Percentiles rank a stretch among this genome's conserved stretches.
Evolutionary conservation across 768 basidiomycete genomes (phyloP).

Genomic region (Suillus occidentalis): DNA sequence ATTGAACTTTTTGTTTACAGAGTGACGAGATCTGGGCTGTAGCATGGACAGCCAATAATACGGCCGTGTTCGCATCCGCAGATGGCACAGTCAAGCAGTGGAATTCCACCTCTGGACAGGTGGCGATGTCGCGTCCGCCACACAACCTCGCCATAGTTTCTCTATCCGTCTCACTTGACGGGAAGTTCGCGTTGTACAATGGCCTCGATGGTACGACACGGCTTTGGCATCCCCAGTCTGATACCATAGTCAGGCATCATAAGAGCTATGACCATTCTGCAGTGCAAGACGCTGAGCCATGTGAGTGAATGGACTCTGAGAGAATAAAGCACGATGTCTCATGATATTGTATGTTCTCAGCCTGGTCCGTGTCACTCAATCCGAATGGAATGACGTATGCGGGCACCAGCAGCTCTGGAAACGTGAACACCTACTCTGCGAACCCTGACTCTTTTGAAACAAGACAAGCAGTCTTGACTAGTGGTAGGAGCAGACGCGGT

Average conservation of each 20-base stretch:
- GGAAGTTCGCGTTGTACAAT: conserved; percentile 69
- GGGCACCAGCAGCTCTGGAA: conserved; percentile 70
- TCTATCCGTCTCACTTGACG: conserved; percentile 68
- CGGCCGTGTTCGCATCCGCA: conserved; percentile 68
- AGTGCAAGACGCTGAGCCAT: conserved; percentile 59
- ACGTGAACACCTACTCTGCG: conserved; percentile 72
- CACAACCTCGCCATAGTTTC: conserved; percentile 87
- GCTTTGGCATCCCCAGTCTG: conserved; percentile 69
- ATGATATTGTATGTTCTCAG: conserved; percentile 35
- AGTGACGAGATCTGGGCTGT: conserved; percentile 79
- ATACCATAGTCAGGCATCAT: conserved; percentile 58
- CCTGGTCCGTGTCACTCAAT: conserved; percentile 84
- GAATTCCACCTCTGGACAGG: conserved; percentile 66
- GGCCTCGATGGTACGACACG: conserved; percentile 82
- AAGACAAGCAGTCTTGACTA: conserved; percentile 54
- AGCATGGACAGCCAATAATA: conserved; percentile 66
- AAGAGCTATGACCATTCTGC: conserved; percentile 65
- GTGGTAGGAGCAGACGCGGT: conserved; percentile 76
- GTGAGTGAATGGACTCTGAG: conserved; percentile 43
- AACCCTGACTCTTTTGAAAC: conserved; percentile 63
- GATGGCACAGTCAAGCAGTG: conserved; percentile 78
- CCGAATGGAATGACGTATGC: conserved; percentile 75
- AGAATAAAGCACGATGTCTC: not conserved
- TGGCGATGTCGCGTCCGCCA: conserved; percentile 56
- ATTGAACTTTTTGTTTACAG: conserved; percentile 42